Conservation (phyloP, 805 yeast species). For the Ogataea naganishii region DNA sequence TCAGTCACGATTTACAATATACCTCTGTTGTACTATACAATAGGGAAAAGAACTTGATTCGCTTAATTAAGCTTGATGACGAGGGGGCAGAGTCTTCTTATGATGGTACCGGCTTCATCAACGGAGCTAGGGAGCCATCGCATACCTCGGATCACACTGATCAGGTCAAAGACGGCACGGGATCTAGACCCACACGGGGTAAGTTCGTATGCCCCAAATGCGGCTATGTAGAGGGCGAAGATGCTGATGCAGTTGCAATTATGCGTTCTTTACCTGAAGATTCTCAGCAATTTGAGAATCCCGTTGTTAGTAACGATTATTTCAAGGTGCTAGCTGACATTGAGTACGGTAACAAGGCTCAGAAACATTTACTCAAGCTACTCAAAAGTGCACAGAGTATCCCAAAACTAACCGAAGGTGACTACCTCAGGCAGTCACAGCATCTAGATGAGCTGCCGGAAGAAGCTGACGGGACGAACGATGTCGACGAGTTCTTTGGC, state of each 20-base stretch:
- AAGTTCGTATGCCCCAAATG: conserved; percentile 19
- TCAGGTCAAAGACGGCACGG: conserved; percentile 4
- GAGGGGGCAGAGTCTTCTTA: background rate
- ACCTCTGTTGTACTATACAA: conserved; percentile 22
- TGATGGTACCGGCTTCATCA: background rate
- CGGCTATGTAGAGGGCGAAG: too few species aligned
- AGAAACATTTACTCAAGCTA: background rate
- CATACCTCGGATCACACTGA: background rate
- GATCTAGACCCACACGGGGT: conserved; percentile 6
- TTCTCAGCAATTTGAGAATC: conserved; percentile 2
- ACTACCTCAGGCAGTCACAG: conserved; percentile 7
- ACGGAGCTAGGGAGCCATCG: background rate
- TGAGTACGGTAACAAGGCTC: conserved; percentile 1
- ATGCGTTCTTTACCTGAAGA: background rate
- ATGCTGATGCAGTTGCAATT: background rate
- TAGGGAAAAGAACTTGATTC: conserved; percentile 17
- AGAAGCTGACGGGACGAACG: background rate
- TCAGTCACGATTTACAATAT: conserved; percentile 10
- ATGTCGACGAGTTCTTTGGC: conserved; percentile 1
- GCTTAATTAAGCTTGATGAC: conserved; percentile 14
- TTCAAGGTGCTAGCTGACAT: conserved; percentile 1
- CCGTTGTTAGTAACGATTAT: conserved; percentile 3
- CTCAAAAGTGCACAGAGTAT: too few species aligned
- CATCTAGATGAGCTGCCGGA: background rate
- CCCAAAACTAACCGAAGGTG: too few species aligned